A percentile compares a stretch with the other conserved stretches of the same genome.
Evolutionary conservation across 139 green algal species (phyloP).

Genomic region (Diplosphaera chodatii): DNA sequence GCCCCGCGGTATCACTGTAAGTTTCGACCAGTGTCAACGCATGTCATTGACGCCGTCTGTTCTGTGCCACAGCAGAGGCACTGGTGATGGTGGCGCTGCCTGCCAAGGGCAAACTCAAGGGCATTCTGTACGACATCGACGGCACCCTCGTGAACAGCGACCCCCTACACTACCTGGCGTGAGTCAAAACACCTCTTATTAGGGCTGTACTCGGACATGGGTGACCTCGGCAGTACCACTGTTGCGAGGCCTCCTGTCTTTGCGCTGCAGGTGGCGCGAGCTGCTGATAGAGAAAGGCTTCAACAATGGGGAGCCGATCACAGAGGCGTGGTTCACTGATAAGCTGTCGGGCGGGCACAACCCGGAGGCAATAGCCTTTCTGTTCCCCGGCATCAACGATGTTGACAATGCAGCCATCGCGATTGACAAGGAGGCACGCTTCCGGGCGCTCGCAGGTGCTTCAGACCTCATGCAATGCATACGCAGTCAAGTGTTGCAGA

Average conservation of each 20-base stretch:
- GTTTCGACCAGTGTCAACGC: too few species aligned
- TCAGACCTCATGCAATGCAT: too few species aligned
- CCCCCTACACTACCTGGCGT: slow-evolving; percentile 58
- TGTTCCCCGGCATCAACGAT: slow-evolving; percentile 61
- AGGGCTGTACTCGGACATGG: too few species aligned
- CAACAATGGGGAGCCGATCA: slow-evolving; percentile 50
- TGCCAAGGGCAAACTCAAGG: slow-evolving; percentile 15
- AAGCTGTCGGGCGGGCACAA: slow-evolving; percentile 51
- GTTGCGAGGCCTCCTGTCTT: too few species aligned
- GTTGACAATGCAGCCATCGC: slow-evolving; percentile 38
- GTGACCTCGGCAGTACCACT: too few species aligned
- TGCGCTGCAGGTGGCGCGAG: slow-evolving; percentile 57
- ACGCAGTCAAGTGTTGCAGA: too few species aligned
- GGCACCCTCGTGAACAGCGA: slow-evolving; percentile 63
- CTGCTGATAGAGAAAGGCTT: slow-evolving; percentile 46
- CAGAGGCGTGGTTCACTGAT: slow-evolving; percentile 51
- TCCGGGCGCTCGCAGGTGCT: slow-evolving; percentile 41
- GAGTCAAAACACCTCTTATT: too few species aligned
- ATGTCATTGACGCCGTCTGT: too few species aligned
- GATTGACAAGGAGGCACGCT: slow-evolving; percentile 63
- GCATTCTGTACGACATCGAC: slow-evolving; percentile 54
- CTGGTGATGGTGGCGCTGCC: slow-evolving; percentile 4
- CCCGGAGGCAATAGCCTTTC: slow-evolving; percentile 56
- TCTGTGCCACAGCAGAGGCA: neutral
- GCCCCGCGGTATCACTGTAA: too few species aligned